Evolutionary conservation across 2,329 filamentous ascomycete genomes (phyloP).

Genomic region (Venturia nashicola): DNA sequence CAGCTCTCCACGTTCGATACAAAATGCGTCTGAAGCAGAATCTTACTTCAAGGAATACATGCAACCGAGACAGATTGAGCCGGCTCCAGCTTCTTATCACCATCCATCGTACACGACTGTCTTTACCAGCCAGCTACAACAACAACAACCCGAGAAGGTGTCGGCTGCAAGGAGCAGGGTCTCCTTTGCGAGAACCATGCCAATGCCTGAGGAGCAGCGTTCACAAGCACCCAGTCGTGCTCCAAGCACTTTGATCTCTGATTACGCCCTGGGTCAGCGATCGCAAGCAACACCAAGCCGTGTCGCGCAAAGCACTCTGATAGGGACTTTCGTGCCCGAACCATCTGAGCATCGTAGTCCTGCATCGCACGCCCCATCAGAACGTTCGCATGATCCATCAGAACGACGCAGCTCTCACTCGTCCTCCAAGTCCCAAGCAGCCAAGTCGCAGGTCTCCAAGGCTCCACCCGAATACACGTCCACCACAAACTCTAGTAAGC

Average conservation of each 20-base stretch:
- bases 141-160: background rate
- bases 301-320: background rate
- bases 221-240: background rate
- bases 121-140: background rate
- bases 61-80: conserved; percentile 6
- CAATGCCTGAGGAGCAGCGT: background rate
- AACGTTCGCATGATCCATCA: background rate
- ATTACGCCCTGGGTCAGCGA: background rate
- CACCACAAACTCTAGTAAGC: conserved; percentile 3
- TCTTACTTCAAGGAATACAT: conserved; percentile 1
- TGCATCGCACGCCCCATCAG: background rate
- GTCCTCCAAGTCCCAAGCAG: background rate
- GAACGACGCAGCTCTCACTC: conserved; percentile 1
- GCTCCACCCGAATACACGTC: background rate
- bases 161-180: conserved; percentile 1
- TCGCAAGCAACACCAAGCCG: background rate
- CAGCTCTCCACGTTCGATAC: background rate
- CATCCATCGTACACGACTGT: conserved; percentile 7
- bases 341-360: background rate
- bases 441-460: background rate
- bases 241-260: background rate
- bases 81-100: conserved; percentile 6
- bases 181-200: background rate
- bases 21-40: conserved; percentile 1
- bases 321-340: background rate